A percentile compares a stretch with the other conserved stretches of the same genome.
Conservation (phyloP, 202 grass and related monocot genomes). For the Alloteropsis angusta region DNA sequence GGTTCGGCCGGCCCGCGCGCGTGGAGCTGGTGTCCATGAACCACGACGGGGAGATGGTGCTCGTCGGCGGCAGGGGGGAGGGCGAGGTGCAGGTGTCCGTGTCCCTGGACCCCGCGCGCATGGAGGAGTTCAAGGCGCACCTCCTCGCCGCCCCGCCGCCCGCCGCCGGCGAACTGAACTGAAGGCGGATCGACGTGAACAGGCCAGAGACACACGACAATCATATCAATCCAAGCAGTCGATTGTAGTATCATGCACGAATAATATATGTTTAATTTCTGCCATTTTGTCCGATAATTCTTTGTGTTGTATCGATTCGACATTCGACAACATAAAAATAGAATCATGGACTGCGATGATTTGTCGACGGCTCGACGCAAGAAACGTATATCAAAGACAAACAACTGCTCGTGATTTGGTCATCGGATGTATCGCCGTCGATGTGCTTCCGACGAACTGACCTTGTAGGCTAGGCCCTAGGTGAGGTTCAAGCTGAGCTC, state of each 20-base stretch:
- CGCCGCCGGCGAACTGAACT: background rate
- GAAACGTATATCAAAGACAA: too few species aligned
- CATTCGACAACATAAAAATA: too few species aligned
- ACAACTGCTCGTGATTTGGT: too few species aligned
- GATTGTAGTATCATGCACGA: too few species aligned
- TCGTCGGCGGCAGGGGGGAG: constrained; percentile 26
- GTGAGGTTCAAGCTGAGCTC: background rate
- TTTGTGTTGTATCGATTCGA: too few species aligned
- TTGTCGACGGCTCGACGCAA: too few species aligned
- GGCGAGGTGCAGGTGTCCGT: constrained; percentile 47
- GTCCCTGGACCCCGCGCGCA: constrained; percentile 18
- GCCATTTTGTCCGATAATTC: too few species aligned
- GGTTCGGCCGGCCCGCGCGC: constrained; percentile 36
- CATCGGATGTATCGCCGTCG: background rate
- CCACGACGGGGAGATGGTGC: constrained; percentile 53
- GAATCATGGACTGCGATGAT: too few species aligned
- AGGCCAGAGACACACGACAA: background rate
- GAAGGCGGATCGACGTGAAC: background rate
- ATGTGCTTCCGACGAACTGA: background rate
- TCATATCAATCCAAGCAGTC: background rate
- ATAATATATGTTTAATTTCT: too few species aligned
- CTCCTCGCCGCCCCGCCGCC: background rate
- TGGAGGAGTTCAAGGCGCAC: constrained; percentile 34
- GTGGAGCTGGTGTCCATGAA: constrained; percentile 52
- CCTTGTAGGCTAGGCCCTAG: background rate